Base-by-base conservation (phyloP, 176 grass and related monocot species). In the Oryza longistaminata region DNA sequence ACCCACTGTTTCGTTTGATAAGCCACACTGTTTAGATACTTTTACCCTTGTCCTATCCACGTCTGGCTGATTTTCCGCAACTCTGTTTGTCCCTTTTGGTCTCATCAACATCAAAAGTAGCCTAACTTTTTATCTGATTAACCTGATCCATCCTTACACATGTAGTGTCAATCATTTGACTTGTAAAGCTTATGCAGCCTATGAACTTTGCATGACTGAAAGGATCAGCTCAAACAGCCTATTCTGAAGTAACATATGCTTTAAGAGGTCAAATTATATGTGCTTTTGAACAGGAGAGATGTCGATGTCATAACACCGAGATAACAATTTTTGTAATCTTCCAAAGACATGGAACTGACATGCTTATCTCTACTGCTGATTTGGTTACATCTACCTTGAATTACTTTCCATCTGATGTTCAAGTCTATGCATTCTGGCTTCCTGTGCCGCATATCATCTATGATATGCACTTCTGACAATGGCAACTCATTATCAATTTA, bases 321-420 rank as follows among this genome's bases (percentile, higher is more conserved):
- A 26, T 25, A 24, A 46, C 27, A 17, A 4, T 68, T 42, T 39
- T 60, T 48, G 67, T 13, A 12, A 12, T 71, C 31, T 26, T 60
- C 31, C 13, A 60, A 81, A 71, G 64, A 71, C 66, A 81, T 68
- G 64, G 65, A 81, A 39, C 34, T 53, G 46, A 55, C 46, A 11
- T 42, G 33, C 67, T 42, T 70, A 68, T 70, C 66, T 81, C 29
- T 10, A 70, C 3, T 4, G 33, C n/a, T 48, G 50, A 71, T 70
- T 21, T 55, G 31, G 68, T 80, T 55, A 35, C 34, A 34, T 60
- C 12, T 40, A 6, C 46, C 12, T 40, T 58, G 3, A 58, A 46
- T 70, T 48, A 42, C 33, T 70, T 81, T 14, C 31, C 33, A 40
- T 69, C 48, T 26, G 67, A 16, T 55, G 78, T 26, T 42, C 13